Evolutionary conservation across 2,329 filamentous ascomycete species (phyloP), one percentile per base, ranked within the genome.

Genomic region (Albifimbria verrucaria): DNA sequence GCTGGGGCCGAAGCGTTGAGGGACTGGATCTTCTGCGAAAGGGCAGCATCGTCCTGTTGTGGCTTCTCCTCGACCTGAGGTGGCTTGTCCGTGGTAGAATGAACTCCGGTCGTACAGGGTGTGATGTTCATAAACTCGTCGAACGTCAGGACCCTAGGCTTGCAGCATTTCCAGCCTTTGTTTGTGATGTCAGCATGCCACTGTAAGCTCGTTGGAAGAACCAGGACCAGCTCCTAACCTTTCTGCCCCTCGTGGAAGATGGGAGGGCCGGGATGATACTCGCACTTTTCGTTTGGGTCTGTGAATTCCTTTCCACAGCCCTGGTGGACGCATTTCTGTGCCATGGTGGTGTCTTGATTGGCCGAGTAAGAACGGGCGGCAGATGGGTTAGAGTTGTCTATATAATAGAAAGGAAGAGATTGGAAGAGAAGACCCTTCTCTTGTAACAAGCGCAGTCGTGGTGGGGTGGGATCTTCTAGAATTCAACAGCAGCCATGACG

Each of bases 191-290:
- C 52, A 62, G 59, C 51, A 25, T 41, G 10, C 5, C 41, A 24
- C 28, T 20, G 21, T 17, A 17, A 15, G 9, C 5, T 7, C 20
- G 18, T 28, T 22, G 17, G 43, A 18, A 17, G 39, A 17, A 42
- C 25, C 17, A 21, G 24, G 32, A 36, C 20, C 26, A 24, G n/a
- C 25, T 21, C 24, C 56, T 68, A 77, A 96, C 93, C 94, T 86
- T 99, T 97, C 75, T 97, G 93, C 56, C 94, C 94, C 76, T 99
- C 94, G 71, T 97, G 94, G 72, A 99, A 99, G 69, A 94, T 81
- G 45, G 94, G 94, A 59, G 92, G 90, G 52, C 92, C 92, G 43
- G 93, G 91, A 74, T 99, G 94, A 76, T 97, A 97, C 62, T 84
- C 76, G 75, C 94, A 99, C 61, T 86, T 81, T 71, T 96, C 93